A percentile compares a stretch with the other conserved stretches of the same genome.
Evolutionary conservation across 2,329 filamentous ascomycete genomes (phyloP).

Genomic region (Amauroascus niger): DNA sequence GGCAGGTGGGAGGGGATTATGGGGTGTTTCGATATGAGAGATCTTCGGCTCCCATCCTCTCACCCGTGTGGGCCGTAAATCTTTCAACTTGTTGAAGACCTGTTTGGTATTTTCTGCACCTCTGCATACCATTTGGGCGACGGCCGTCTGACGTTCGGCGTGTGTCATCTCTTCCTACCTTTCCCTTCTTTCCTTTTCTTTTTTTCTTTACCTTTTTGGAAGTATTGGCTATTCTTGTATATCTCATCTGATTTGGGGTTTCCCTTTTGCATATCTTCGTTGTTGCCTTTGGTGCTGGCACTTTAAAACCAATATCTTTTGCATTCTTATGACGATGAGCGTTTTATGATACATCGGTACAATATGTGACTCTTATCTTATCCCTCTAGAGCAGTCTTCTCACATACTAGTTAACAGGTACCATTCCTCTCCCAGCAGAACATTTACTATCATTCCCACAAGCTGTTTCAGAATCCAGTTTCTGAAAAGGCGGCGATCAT

Average conservation of each 20-base stretch:
- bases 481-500: conserved; percentile 2
- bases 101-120: not conserved
- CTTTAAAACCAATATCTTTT: not conserved
- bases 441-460: not conserved
- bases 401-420: not conserved
- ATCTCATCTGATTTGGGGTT: not conserved
- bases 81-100: not conserved
- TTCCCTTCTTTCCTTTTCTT: not conserved
- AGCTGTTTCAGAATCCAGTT: too few relatives aligned
- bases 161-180: not conserved
- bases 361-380: not conserved
- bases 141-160: not conserved
- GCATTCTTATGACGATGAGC: conserved; percentile 1
- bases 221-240: not conserved
- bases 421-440: not conserved
- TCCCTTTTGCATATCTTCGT: not conserved
- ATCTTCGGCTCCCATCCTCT: not conserved
- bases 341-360: conserved; percentile 6
- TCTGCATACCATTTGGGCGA: not conserved
- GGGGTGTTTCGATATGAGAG: conserved; percentile 34
- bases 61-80: not conserved
- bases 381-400: not conserved
- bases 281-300: not conserved
- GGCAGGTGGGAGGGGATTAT: conserved; percentile 38
- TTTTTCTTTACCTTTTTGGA: not conserved